Evolutionary conservation across 805 yeast genomes (phyloP), one percentile per base, ranked within the genome.

Genomic region (Priceomyces fermenticarens): DNA sequence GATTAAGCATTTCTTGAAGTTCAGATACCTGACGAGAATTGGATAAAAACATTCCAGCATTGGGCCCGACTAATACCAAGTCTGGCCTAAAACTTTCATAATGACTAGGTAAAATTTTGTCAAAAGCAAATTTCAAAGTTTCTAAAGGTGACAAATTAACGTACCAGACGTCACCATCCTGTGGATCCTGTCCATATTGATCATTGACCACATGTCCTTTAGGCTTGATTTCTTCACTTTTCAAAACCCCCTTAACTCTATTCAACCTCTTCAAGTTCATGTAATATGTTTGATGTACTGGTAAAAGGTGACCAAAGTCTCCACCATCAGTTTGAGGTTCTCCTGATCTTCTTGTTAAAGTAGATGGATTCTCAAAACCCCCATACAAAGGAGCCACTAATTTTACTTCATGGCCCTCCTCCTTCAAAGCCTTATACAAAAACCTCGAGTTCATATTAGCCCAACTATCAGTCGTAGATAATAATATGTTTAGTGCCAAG

Each of bases 401-500:
- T 12, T 51, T 44, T 26, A 65, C 72, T 3, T 49, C 52, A 42
- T 67, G 72, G 32, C 60, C 59, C 10, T 51, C 53, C 2, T 54
- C 58, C 36, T 51, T 47, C 30, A 68, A 51, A 13, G 57, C 54
- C 12, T 57, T 45, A 42, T 62, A 55, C 28, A 67, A 45, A 27
- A 46, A 49, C 10, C 72, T 48, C 12, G 56, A 45, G 44, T 65
- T 63, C 39, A 60, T 65, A 11, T 65, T 53, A 9, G 63, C 71
- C 72, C 72, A 67, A 4, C 63, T 55, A 44, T 66, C 71, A 3
- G 65, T 53, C 20, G 63, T 48, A 4, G 69, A 47, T 17, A 67
- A 30, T 14, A 66, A 42, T 15, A 66, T 60, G 36, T 64, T 61
- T 37, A 65, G 49, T 7, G 56, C 49, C 5, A 43, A 23, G 28